Conservation (phyloP, 2,329 filamentous ascomycete genomes). For the Byssoonygena ceratinophila region DNA sequence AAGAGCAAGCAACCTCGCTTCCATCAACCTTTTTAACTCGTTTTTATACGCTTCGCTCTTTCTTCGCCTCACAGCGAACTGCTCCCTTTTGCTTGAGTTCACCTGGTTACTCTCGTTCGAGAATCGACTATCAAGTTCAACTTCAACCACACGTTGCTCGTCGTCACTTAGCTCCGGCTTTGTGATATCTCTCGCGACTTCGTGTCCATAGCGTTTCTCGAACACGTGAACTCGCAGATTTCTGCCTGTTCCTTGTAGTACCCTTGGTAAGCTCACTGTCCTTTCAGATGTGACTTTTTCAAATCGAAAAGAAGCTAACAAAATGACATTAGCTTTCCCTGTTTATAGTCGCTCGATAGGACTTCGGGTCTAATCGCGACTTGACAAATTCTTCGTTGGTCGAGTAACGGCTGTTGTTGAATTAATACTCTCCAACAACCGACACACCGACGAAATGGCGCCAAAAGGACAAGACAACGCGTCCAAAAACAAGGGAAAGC, state of each 20-base stretch:
- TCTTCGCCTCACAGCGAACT: background rate
- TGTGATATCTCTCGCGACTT: slow-evolving; percentile 2
- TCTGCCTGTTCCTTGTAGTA: slow-evolving; percentile 4
- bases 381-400: background rate
- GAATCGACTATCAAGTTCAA: background rate
- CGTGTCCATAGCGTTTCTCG: slow-evolving; percentile 2
- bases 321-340: background rate
- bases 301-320: background rate
- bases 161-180: slow-evolving; percentile 4
- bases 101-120: background rate
- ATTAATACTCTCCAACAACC: background rate
- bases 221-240: slow-evolving; percentile 2
- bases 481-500: slow-evolving; percentile 2
- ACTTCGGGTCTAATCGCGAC: background rate
- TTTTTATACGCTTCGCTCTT: background rate
- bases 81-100: background rate
- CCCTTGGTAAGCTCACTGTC: background rate
- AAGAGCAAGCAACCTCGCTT: background rate
- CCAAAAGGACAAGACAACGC: background rate
- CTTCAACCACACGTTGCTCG: background rate
- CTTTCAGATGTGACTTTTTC: background rate
- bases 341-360: background rate
- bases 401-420: background rate
- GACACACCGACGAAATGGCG: background rate
- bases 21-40: background rate